These are phyloP conservation scores for Blastomyces emzantsi DNA, from an alignment of 2,329 filamentous ascomycete genomes.

Conservation along the genomic window DNA sequence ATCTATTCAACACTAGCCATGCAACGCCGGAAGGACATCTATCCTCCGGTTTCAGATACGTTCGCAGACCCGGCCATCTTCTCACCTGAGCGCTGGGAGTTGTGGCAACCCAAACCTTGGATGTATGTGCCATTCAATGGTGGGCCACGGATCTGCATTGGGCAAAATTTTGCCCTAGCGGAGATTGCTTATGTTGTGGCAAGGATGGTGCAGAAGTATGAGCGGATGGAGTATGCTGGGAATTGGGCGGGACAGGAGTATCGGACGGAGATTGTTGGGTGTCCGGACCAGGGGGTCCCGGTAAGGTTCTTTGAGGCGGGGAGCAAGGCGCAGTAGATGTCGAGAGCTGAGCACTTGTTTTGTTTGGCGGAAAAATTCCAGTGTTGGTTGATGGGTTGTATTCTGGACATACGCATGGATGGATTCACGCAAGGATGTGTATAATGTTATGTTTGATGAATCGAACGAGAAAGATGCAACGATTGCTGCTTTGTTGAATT, in stretches of 20 bases:
- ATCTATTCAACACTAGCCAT: conserved; percentile 60
- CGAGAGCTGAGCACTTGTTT: neutral
- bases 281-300: conserved; percentile 9
- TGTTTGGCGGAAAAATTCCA: neutral
- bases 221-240: conserved; percentile 43
- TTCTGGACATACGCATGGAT: neutral
- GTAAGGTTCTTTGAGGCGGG: conserved; percentile 1
- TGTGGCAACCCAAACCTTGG: conserved; percentile 56
- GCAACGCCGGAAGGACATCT: conserved; percentile 58
- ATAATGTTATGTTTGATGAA: neutral
- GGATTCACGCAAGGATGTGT: neutral
- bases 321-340: neutral
- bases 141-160: conserved; percentile 63
- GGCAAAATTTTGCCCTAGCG: conserved; percentile 72
- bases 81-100: conserved; percentile 57
- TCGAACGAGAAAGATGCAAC: neutral
- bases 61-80: conserved; percentile 45
- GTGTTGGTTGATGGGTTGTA: neutral
- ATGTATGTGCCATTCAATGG: conserved; percentile 68
- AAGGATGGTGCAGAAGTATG: conserved; percentile 63
- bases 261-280: conserved; percentile 10
- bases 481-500: neutral
- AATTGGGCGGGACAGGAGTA: conserved; percentile 10
- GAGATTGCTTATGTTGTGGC: conserved; percentile 60
- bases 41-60: conserved; percentile 43